These are phyloP conservation scores for Fraxinus sp. DNA, from an alignment of 305 asterid species.

Conservation along the genomic window DNA sequence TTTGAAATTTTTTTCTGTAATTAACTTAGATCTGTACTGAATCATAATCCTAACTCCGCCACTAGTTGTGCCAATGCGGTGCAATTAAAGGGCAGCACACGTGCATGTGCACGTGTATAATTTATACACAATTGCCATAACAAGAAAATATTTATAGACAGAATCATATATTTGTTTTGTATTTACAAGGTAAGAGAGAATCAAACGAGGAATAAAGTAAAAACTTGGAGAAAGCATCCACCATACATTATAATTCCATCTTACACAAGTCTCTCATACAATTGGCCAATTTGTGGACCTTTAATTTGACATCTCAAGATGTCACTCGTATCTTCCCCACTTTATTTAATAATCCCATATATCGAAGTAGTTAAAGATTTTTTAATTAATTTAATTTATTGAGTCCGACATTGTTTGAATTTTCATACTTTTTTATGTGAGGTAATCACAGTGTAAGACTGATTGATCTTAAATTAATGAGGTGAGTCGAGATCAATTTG, in stretches of 20 bases:
- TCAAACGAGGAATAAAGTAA: conserved; percentile 32
- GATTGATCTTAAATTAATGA: background rate
- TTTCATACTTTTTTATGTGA: background rate
- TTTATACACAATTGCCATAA: background rate
- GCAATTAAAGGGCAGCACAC: conserved; percentile 25
- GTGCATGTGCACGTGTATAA: conserved; percentile 18
- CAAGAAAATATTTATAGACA: background rate
- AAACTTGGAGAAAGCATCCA: conserved; percentile 30
- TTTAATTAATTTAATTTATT: background rate
- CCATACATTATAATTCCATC: conserved; percentile 14
- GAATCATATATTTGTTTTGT: background rate
- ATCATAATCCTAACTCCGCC: background rate
- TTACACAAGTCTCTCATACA: conserved; percentile 27
- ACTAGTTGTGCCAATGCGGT: conserved; percentile 12
- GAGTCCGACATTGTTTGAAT: background rate
- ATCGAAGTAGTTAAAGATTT: background rate
- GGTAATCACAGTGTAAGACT: background rate
- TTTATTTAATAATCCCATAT: background rate
- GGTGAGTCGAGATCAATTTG: background rate
- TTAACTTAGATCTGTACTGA: no score
- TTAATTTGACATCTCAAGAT: conserved; percentile 26
- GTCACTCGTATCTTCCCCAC: background rate
- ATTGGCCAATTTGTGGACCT: conserved; percentile 31
- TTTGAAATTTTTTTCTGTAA: no score
- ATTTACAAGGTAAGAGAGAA: conserved; percentile 25